Base-by-base conservation (phyloP, 2,329 filamentous ascomycete genomes). In the Cytospora chrysosperma region DNA sequence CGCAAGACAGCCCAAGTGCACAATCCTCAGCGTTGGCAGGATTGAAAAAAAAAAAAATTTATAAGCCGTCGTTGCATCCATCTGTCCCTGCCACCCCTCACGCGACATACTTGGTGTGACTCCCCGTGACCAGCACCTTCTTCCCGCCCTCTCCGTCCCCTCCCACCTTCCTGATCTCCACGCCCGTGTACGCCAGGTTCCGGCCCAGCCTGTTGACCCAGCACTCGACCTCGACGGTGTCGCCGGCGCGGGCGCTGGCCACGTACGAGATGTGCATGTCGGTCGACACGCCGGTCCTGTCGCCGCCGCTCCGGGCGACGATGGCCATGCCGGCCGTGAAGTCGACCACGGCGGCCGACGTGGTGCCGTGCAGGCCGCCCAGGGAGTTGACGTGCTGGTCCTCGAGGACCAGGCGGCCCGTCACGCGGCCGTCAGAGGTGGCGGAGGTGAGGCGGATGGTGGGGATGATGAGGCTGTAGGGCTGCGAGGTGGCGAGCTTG, bases 181-280 rank as follows among this genome's bases (percentile, higher is more conserved):
- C 80, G 10, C 80, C 84, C 4, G 89, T 90, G 72, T 90, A 92
- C 0, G 86, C 89, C 71, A 93, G 71, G 47, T 82, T 86, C 9
- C 84, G 82, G 0, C 90, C 90, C 2, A 91, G 85, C 68, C 85
- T 88, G 67, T 88, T 85, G 7, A 87, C 86, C 65, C 77, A 81
- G 24, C 86, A 85, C 71, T 88, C 84, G 61, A 92, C 85, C 78
- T 91, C 88, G 37, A 93, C 78, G 68, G 79, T 81, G 64, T 92
- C 89, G 17, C 87, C 89, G 28, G 82, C 79, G 54, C 78, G 79
- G 1, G 89, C 89, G 3, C 84, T 83, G 43, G 83, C 82, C 61
- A 89, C 78, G 69, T 91, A 93, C 57, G 84, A 86, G 66, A 91
- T 82, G 75, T 92, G 89, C 72, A 93, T 92, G 73, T 93, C 90